Percentiles rank a stretch among this genome's conserved stretches.
Evolutionary conservation across 768 basidiomycete species (phyloP).

Genomic region (Lanmaoa pseudosensibilis): DNA sequence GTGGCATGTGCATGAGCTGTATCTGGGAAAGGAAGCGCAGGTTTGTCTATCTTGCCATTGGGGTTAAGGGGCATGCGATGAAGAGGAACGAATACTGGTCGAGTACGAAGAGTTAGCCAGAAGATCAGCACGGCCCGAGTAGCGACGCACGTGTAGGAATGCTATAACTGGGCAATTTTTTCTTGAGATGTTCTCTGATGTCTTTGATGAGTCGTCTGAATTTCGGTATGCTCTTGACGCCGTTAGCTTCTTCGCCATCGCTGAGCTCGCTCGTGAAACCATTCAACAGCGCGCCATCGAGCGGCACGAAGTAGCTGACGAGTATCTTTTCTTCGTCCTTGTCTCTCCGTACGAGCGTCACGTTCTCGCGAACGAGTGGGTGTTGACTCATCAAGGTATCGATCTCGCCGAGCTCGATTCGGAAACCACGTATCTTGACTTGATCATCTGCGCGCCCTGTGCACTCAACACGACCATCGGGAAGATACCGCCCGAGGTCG

Average conservation of each 20-base stretch:
- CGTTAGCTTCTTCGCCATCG: slow-evolving; percentile 47
- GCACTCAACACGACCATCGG: slow-evolving; percentile 93
- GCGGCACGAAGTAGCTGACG: slow-evolving; percentile 94
- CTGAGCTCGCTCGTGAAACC: slow-evolving; percentile 69
- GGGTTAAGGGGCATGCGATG: slow-evolving; percentile 96
- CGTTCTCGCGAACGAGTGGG: slow-evolving; percentile 93
- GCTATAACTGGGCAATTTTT: slow-evolving; percentile 93
- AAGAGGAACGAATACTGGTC: slow-evolving; percentile 87
- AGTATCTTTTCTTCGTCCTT: slow-evolving; percentile 99
- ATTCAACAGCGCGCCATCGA: slow-evolving; percentile 64
- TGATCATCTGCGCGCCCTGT: slow-evolving; percentile 97
- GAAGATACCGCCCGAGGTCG: slow-evolving; percentile 91
- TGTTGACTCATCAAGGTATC: slow-evolving; percentile 95
- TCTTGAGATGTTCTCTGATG: slow-evolving; percentile 93
- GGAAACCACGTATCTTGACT: slow-evolving; percentile 98
- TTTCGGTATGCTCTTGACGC: slow-evolving; percentile 75
- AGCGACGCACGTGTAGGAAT: slow-evolving; percentile 76
- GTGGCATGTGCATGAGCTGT: slow-evolving; percentile 63
- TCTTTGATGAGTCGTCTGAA: slow-evolving; percentile 90
- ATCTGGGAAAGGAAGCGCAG: slow-evolving; percentile 97
- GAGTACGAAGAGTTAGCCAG: slow-evolving; percentile 1
- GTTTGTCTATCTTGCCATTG: slow-evolving; percentile 99
- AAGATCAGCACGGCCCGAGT: not conserved
- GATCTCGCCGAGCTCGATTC: slow-evolving; percentile 97
- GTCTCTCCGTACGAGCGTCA: slow-evolving; percentile 93